These are phyloP conservation scores for Cicer bijugum DNA, from an alignment of 306 rosid genomes.

Conservation along the genomic window DNA sequence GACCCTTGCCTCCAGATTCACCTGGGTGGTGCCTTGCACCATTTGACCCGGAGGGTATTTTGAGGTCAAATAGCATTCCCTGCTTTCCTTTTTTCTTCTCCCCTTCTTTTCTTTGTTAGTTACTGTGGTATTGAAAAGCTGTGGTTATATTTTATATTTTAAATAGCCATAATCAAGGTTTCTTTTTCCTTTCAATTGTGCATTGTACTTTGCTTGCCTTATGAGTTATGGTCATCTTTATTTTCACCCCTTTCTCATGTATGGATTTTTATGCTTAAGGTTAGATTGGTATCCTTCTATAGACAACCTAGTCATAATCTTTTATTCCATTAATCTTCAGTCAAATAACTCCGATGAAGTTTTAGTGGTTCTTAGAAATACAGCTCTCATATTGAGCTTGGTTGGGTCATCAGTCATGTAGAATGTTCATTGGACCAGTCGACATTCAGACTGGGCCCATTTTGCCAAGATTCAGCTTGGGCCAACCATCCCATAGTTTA, in stretches of 20 bases:
- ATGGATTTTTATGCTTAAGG: slow-evolving; percentile 4
- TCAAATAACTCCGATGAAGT: neutral
- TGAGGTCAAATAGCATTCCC: slow-evolving; percentile 56
- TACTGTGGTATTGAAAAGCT: slow-evolving; percentile 15
- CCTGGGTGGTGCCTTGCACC: slow-evolving; percentile 87
- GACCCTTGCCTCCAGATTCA: slow-evolving; percentile 71
- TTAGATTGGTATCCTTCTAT: slow-evolving; percentile 9
- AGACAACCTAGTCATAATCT: neutral
- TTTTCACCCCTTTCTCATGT: slow-evolving; percentile 8
- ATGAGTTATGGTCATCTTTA: neutral
- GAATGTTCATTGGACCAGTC: slow-evolving; percentile 23
- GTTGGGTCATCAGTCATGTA: slow-evolving; percentile 6
- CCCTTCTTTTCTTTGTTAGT: slow-evolving; percentile 3
- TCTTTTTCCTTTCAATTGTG: neutral
- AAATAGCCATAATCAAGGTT: neutral
- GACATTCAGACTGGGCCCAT: neutral
- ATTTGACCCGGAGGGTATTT: slow-evolving; percentile 81
- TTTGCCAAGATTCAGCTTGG: neutral
- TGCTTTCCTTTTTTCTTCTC: neutral
- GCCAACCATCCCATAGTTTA: slow-evolving; percentile 28
- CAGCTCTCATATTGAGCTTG: neutral
- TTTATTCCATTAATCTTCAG: neutral
- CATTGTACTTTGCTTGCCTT: slow-evolving; percentile 23
- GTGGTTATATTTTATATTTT: slow-evolving; percentile 14
- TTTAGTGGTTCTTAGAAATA: slow-evolving; percentile 17